Conservation (phyloP, 148 eudicot species). For the Rhododendron williamsianum region DNA sequence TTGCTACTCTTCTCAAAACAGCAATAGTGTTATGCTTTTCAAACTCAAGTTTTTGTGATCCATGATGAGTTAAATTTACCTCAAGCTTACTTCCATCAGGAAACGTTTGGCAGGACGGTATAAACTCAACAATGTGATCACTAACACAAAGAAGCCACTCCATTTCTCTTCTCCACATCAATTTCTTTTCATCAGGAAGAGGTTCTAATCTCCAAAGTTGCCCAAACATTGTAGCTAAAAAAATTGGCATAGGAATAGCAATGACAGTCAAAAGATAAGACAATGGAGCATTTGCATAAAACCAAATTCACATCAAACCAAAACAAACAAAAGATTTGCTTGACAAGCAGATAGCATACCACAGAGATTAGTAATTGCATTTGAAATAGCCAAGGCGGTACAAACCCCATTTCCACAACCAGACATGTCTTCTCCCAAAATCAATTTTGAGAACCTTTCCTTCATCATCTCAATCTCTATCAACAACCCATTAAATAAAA, state of each 20-base stretch:
- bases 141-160: conserved; percentile 60
- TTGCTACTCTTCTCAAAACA: background rate
- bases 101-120: conserved; percentile 48
- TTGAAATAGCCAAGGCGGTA: conserved; percentile 71
- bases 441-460: conserved; percentile 75
- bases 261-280: conserved; percentile 7
- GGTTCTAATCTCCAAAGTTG: conserved; percentile 67
- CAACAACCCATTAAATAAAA: conserved; percentile 1
- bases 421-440: conserved; percentile 93
- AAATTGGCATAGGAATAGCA: background rate
- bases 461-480: conserved; percentile 80
- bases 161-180: conserved; percentile 64
- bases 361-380: conserved; percentile 86
- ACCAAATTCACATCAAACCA: background rate
- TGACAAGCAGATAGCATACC: conserved; percentile 30
- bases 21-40: background rate
- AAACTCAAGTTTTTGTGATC: background rate
- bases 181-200: conserved; percentile 37
- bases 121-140: conserved; percentile 57
- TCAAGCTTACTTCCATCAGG: conserved; percentile 53
- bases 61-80: conserved; percentile 22
- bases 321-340: background rate
- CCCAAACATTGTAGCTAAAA: conserved; percentile 60
- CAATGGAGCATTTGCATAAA: background rate
- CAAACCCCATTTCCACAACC: conserved; percentile 79